Base-by-base conservation (phyloP, 306 rosid genomes). In the Medicago lupulina region DNA sequence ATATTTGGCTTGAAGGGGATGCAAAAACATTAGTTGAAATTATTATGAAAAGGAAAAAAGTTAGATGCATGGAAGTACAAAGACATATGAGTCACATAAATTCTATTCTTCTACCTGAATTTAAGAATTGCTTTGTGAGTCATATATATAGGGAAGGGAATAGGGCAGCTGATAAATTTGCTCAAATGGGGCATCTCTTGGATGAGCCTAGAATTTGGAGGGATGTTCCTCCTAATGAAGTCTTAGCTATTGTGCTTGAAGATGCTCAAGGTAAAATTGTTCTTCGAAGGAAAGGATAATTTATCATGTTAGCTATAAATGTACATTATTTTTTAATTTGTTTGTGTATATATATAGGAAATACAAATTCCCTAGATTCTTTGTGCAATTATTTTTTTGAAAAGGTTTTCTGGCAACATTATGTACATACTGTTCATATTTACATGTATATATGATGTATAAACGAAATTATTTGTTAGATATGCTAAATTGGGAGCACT, bases 1-100 rank as follows among this genome's bases (percentile, higher is more conserved):
- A 89, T 55, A 78, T 91, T 9, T 91, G 97, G 92, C 83, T 93
- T 0, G 96, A 91, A 88, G 98, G 96, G 9, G 94, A 93, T 71
- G 82, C 84, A 8, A 86, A 84, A 81, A 79, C 86, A 21, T 63
- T 91, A 80, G 81, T 91, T 62, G 98, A 91, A 31, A 78, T 84
- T 0, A 72, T 91, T 47, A 85, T 25, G 65, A 28, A 79, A 49
- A 79, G 82, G 68, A 88, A 76, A 68, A 41, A 71, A 50, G 84
- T 77, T 72, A 85, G 75, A 70, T 88, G 92, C 83, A 72, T 17
- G 39, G 90, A 91, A 54, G 81, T 83, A 16, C 83, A 78, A 40
- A 82, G 63, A 60, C 91, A 91, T 16, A 25, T 89, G 0, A 55
- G 79, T 80, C 55, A 85, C 14, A 83, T 88, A 68, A 82, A 85